phyloP scores from a whole-genome alignment of 306 rosid species.

The Trifolium subterraneum region DNA sequence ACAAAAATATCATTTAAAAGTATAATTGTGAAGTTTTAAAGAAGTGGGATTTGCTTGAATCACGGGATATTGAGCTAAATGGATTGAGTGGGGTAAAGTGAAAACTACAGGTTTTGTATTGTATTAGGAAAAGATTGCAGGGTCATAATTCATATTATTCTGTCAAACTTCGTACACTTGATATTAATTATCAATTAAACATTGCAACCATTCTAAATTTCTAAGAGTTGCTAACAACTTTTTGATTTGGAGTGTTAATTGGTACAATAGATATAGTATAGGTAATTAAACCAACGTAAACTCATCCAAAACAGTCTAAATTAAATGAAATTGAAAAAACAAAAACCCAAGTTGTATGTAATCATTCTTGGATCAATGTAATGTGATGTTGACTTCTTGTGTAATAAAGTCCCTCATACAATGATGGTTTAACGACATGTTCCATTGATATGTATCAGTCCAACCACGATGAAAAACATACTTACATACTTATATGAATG shows the following conservation, averaged over 20 bases:
- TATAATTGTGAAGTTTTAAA: conserved; percentile 9
- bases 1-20: background rate
- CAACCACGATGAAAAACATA: too few relatives aligned
- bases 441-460: too few relatives aligned
- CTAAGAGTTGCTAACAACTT: conserved; percentile 12
- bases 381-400: too few relatives aligned
- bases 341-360: too few relatives aligned
- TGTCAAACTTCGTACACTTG: background rate
- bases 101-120: background rate
- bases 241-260: conserved; percentile 16
- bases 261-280: background rate
- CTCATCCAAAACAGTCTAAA: background rate
- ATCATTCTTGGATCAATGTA: too few relatives aligned
- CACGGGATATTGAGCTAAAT: conserved; percentile 14
- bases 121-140: background rate
- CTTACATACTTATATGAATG: too few relatives aligned
- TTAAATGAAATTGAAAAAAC: too few relatives aligned
- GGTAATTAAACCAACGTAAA: background rate
- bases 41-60: conserved; percentile 32
- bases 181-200: conserved; percentile 2
- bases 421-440: too few relatives aligned
- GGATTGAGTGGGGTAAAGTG: conserved; percentile 25
- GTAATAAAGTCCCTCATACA: too few relatives aligned
- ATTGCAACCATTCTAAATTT: conserved; percentile 12
- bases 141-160: background rate